Conservation (phyloP, 2,329 filamentous ascomycete species). For the Phyllosticta citribraziliensis region DNA sequence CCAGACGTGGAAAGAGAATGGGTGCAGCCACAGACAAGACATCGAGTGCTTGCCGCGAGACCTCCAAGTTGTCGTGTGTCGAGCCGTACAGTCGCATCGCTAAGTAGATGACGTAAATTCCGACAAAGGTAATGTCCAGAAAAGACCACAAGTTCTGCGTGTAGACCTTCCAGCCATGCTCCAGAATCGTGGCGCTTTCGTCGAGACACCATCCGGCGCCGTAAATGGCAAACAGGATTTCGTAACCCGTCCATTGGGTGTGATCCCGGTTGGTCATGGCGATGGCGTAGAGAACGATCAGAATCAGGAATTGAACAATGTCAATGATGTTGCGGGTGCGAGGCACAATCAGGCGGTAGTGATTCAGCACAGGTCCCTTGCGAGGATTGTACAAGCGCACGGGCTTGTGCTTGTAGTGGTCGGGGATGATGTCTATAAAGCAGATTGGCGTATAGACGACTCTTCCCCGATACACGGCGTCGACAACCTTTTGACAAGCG, state of each 20-base stretch:
- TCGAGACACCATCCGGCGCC: slow-evolving; percentile 71
- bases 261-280: slow-evolving; percentile 62
- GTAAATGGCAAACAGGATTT: slow-evolving; percentile 62
- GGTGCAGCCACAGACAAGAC: slow-evolving; percentile 72
- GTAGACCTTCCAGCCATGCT: slow-evolving; percentile 71
- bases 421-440: slow-evolving; percentile 75
- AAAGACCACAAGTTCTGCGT: slow-evolving; percentile 87
- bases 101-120: slow-evolving; percentile 61
- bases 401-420: slow-evolving; percentile 75
- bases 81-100: slow-evolving; percentile 57
- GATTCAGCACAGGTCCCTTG: slow-evolving; percentile 66
- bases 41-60: slow-evolving; percentile 60
- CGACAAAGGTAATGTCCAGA: slow-evolving; percentile 67
- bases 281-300: slow-evolving; percentile 58
- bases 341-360: slow-evolving; percentile 76
- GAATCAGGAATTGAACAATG: slow-evolving; percentile 59
- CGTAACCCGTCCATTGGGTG: slow-evolving; percentile 45
- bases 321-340: slow-evolving; percentile 68
- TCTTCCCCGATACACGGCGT: slow-evolving; percentile 71
- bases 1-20: slow-evolving; percentile 65
- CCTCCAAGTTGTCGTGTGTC: slow-evolving; percentile 37
- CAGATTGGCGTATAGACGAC: slow-evolving; percentile 75
- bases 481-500: slow-evolving; percentile 71
- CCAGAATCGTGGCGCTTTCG: slow-evolving; percentile 65
- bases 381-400: slow-evolving; percentile 73